These are phyloP conservation scores for Lunasporangiospora selenospora DNA, from an alignment of 192 early-diverging fungal species.

Conservation along the genomic window DNA sequence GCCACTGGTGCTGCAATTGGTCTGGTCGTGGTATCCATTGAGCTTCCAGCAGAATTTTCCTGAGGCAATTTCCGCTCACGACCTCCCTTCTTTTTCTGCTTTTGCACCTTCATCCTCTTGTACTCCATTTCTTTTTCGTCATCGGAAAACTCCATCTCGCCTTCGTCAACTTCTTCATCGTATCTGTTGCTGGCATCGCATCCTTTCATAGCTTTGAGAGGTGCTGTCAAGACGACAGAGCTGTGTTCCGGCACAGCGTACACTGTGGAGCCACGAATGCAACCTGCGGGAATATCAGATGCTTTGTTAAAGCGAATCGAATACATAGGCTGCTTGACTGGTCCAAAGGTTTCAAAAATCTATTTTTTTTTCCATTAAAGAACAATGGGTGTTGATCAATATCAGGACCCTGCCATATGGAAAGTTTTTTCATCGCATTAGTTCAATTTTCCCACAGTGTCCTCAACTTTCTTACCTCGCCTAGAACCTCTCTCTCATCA, in stretches of 20 bases:
- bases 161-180: slow-evolving; percentile 89
- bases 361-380: too few species aligned
- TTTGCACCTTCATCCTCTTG: slow-evolving; percentile 54
- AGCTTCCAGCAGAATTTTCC: background rate
- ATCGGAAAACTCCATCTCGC: slow-evolving; percentile 94
- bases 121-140: slow-evolving; percentile 85
- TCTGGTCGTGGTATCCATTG: background rate
- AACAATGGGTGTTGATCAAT: too few species aligned
- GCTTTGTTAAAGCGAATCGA: slow-evolving; percentile 75
- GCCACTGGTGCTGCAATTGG: background rate
- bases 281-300: slow-evolving; percentile 62
- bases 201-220: slow-evolving; percentile 75
- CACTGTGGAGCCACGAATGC: slow-evolving; percentile 57
- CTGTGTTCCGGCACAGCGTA: slow-evolving; percentile 69
- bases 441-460: too few species aligned
- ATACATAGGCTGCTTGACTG: slow-evolving; percentile 83
- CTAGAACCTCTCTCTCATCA: slow-evolving; percentile 66
- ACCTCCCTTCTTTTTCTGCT: slow-evolving; percentile 44
- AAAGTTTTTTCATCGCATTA: too few species aligned
- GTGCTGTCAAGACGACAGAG: slow-evolving; percentile 70
- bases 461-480: slow-evolving; percentile 57
- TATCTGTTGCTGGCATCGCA: slow-evolving; percentile 91
- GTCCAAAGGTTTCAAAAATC: slow-evolving; percentile 95
- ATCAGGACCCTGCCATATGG: background rate
- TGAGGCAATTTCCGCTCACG: slow-evolving; percentile 7